Conservation (phyloP, 176 grass and related monocot species). For the Avena insularis region DNA sequence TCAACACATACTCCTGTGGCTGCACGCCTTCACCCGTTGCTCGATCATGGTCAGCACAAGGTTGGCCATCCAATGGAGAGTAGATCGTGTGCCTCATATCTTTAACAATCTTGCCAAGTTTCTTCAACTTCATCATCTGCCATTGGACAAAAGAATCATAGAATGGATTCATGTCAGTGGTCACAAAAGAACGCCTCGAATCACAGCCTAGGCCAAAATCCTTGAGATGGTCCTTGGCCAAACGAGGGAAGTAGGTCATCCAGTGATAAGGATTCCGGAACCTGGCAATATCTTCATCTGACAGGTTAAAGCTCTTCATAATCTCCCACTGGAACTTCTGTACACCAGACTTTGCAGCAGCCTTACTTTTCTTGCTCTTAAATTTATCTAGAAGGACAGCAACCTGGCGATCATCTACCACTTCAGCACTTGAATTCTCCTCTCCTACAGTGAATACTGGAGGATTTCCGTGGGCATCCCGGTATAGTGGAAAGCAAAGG, state of each 20-base stretch:
- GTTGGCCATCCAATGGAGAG: constrained; percentile 85
- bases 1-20: constrained; percentile 80
- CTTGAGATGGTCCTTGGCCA: constrained; percentile 66
- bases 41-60: constrained; percentile 81
- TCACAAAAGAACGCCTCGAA: constrained; percentile 77
- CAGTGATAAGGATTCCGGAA: constrained; percentile 79
- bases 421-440: too few species aligned
- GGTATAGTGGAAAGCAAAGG: constrained; percentile 83
- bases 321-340: constrained; percentile 83
- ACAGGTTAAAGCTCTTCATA: constrained; percentile 65
- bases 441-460: constrained; percentile 50
- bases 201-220: constrained; percentile 74
- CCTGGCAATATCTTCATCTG: constrained; percentile 61
- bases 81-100: constrained; percentile 74
- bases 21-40: constrained; percentile 68
- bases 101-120: constrained; percentile 72
- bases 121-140: constrained; percentile 80
- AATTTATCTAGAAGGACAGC: constrained; percentile 62
- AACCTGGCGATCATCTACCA: too few species aligned
- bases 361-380: constrained; percentile 76
- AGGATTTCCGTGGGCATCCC: constrained; percentile 80
- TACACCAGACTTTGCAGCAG: constrained; percentile 43
- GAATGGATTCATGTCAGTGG: constrained; percentile 71
- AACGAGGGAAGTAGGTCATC: constrained; percentile 64
- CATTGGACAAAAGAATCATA: constrained; percentile 83